Base-by-base conservation (phyloP, 345 rosid genomes). In the Eutrema japonicum region DNA sequence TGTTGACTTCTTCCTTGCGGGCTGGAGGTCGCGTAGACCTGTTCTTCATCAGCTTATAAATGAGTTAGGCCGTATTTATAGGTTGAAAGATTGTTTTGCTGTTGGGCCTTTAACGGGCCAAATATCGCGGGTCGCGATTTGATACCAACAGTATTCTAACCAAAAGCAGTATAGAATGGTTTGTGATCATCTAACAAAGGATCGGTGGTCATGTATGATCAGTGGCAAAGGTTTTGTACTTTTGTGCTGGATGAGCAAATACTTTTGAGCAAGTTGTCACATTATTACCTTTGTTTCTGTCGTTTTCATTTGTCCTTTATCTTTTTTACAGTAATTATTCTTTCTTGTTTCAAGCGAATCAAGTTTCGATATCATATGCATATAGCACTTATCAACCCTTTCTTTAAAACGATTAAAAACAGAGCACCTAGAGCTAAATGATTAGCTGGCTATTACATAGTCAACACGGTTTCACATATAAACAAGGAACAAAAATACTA, bases 231-330 rank as follows among this genome's bases (percentile, higher is more conserved):
- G 60, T 6, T 30, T 38, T 38, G 42, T 38, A 38, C 42, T 18
- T 42, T 30, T 42, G 53, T 32, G 32, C 22, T 42, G 33, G 12
- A 43, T 14, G 45, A 7, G 43, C 43, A 68, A 55, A 30, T 18
- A 69, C 16, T 16, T 16, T 16, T 16, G 2, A 45, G 56, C 74
- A 70, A 46, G 11, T 59, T 49, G 66, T 57, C 37, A 59, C 67
- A 71, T 47, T 70, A 68, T 54, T 42, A 54, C 36, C n/a, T 57
- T 45, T 35, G 56, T 13, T 57, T 58, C 47, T 57, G 73, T 57
- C 73, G 36, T 69, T 56, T 57, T 13, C 55, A 46, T 69, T 27
- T 69, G 73, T 69, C 65, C 54, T 69, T 56, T 8, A 57, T 69
- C 55, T 56, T 33, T 33, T 69, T 35, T 46, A 22, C 56, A 35